Percentiles rank a stretch among this genome's conserved stretches.
Conservation (phyloP, 768 basidiomycete genomes). For the Pulveroboletus ravenelii region DNA sequence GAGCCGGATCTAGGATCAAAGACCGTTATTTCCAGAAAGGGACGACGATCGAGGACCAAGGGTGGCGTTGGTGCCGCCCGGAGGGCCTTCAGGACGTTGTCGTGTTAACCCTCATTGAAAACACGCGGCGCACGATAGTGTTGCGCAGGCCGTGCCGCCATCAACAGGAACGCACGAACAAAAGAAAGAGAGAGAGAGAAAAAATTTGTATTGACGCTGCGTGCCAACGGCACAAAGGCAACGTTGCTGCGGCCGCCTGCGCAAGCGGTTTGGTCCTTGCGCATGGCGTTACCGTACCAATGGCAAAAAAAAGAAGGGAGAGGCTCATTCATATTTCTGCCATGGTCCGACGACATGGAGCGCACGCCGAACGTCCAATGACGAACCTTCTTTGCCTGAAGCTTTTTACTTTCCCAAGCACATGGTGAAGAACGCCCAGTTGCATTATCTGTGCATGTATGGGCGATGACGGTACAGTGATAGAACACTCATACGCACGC, state of each 20-base stretch:
- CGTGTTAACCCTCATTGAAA: constrained; percentile 21
- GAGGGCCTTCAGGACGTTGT: not conserved
- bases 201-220: not conserved
- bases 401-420: not conserved
- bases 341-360: constrained; percentile 3
- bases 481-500: constrained; percentile 5
- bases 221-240: not conserved
- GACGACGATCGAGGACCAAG: constrained; percentile 5
- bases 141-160: constrained; percentile 10
- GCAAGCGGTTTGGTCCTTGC: not conserved
- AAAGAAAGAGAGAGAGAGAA: not conserved
- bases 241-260: not conserved
- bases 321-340: not conserved
- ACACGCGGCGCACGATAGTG: constrained; percentile 15
- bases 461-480: constrained; percentile 12
- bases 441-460: not conserved
- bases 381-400: not conserved
- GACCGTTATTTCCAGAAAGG: not conserved
- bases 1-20: too few species aligned
- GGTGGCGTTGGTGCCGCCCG: not conserved
- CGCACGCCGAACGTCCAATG: constrained; percentile 1
- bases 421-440: not conserved
- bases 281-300: not conserved
- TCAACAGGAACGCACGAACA: not conserved
- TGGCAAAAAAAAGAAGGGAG: not conserved